Percentiles rank a stretch among this genome's conserved stretches.
phyloP scores from a whole-genome alignment of 257 asterid genomes.

The Cinchona pubescens region DNA sequence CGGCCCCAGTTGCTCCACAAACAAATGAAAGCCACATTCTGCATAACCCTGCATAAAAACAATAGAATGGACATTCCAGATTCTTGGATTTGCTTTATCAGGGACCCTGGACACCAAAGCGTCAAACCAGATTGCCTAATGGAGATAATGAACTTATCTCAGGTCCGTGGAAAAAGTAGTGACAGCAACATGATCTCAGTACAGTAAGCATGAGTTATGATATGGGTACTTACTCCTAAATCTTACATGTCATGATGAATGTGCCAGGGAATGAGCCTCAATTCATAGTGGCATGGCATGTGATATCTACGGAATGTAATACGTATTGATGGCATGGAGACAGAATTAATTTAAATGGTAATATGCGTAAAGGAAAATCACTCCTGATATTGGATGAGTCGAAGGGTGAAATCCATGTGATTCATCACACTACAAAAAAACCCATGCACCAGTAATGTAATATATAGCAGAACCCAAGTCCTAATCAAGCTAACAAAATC shows the following conservation, averaged over 20 bases:
- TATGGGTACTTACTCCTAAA: slow-evolving; percentile 15
- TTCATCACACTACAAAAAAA: slow-evolving; percentile 20
- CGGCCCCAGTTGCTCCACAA: slow-evolving; percentile 13
- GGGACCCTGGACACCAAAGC: slow-evolving; percentile 24
- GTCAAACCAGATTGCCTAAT: slow-evolving; percentile 13
- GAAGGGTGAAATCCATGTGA: slow-evolving; percentile 6
- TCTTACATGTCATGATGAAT: slow-evolving; percentile 20
- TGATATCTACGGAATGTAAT: slow-evolving; percentile 4
- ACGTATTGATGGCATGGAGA: background rate
- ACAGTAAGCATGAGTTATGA: slow-evolving; percentile 11
- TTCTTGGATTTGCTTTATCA: slow-evolving; percentile 22
- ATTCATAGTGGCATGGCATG: slow-evolving; percentile 11
- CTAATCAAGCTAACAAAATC: slow-evolving; percentile 23
- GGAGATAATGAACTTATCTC: slow-evolving; percentile 12
- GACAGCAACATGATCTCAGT: slow-evolving; percentile 7
- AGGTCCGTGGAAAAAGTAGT: slow-evolving; percentile 17
- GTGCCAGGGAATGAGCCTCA: slow-evolving; percentile 24
- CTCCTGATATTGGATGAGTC: slow-evolving; percentile 2
- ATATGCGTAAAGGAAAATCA: slow-evolving; percentile 12
- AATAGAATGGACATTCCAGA: slow-evolving; percentile 26
- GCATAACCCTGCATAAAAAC: slow-evolving; percentile 37
- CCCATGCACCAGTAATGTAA: slow-evolving; percentile 18
- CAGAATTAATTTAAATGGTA: background rate
- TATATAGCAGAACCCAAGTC: slow-evolving; percentile 14
- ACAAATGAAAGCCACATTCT: slow-evolving; percentile 16